Evolutionary conservation across 371 early-diverging fungal genomes (phyloP).

Genomic region (Apophysomyces ossiformis): DNA sequence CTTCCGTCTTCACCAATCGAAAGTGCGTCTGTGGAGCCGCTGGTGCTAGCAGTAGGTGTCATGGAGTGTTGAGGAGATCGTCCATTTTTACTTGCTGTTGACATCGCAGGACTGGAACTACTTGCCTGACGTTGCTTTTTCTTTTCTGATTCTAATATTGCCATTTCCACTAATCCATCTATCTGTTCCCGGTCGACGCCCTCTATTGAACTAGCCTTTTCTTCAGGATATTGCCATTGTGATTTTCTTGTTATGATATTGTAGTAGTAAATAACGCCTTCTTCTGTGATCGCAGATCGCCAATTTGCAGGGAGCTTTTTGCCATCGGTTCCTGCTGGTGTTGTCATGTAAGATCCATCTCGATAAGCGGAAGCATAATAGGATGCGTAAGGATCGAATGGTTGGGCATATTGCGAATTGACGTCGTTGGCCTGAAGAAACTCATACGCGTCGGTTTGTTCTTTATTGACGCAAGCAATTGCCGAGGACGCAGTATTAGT

Average conservation of each 20-base stretch:
- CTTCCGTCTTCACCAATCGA: conserved; percentile 10
- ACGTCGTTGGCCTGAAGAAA: not conserved
- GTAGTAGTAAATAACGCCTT: conserved; percentile 42
- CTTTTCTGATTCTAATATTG: conserved; percentile 31
- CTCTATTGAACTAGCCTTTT: conserved; percentile 39
- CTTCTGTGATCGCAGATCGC: conserved; percentile 35
- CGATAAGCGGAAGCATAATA: conserved; percentile 1
- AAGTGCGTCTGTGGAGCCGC: conserved; percentile 13
- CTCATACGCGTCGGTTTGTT: not conserved
- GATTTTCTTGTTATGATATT: conserved; percentile 37
- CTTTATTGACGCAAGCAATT: not conserved
- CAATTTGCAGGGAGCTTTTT: conserved; percentile 35
- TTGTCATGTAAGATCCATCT: conserved; percentile 6
- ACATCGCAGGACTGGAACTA: conserved; percentile 25
- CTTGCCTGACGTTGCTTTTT: conserved; percentile 23
- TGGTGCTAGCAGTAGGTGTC: conserved; percentile 19
- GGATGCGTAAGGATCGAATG: conserved; percentile 4
- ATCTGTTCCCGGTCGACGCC: conserved; percentile 37
- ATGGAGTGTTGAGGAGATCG: conserved; percentile 15
- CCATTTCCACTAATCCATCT: conserved; percentile 34
- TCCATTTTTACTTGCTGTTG: conserved; percentile 10
- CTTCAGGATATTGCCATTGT: conserved; percentile 45
- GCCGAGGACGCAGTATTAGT: not conserved
- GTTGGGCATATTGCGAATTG: not conserved
- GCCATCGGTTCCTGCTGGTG: not conserved